Conservation (phyloP, 2,329 filamentous ascomycete species). For the Aspergillus tamarii region DNA sequence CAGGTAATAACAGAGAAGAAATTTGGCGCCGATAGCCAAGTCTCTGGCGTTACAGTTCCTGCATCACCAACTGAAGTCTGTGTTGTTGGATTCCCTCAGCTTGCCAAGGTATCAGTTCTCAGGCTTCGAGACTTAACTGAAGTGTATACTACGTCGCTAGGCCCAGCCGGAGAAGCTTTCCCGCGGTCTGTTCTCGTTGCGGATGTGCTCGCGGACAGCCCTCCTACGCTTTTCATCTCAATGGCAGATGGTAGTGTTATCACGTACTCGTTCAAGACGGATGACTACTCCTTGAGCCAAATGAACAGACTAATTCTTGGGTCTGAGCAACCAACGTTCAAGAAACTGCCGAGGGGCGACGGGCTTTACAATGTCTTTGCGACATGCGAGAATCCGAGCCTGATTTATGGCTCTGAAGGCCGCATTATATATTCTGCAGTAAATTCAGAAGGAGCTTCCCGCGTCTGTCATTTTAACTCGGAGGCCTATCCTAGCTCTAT, state of each 20-base stretch:
- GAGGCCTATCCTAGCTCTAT: slow-evolving; percentile 80
- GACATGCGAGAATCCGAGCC: slow-evolving; percentile 88
- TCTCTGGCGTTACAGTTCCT: slow-evolving; percentile 82
- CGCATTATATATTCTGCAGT: slow-evolving; percentile 91
- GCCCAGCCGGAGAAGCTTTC: slow-evolving; percentile 71
- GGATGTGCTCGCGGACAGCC: slow-evolving; percentile 68
- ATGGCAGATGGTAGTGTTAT: slow-evolving; percentile 92
- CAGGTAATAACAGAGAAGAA: slow-evolving; percentile 61
- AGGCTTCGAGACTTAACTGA: slow-evolving; percentile 68
- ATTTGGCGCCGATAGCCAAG: slow-evolving; percentile 70
- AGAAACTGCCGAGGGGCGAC: slow-evolving; percentile 70
- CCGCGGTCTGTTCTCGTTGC: slow-evolving; percentile 81
- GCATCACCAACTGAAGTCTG: slow-evolving; percentile 66
- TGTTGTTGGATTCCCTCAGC: slow-evolving; percentile 85
- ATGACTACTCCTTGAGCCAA: slow-evolving; percentile 66
- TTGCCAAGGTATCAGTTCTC: slow-evolving; percentile 76
- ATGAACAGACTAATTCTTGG: slow-evolving; percentile 84
- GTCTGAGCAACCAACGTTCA: slow-evolving; percentile 80
- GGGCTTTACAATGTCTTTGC: slow-evolving; percentile 81
- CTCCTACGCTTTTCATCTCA: slow-evolving; percentile 80
- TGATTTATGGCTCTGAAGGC: slow-evolving; percentile 89
- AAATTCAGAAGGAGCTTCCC: slow-evolving; percentile 81
- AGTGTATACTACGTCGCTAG: slow-evolving; percentile 66
- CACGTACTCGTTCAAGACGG: slow-evolving; percentile 72
- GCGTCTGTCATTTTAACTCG: slow-evolving; percentile 80